Evolutionary conservation across 2,329 filamentous ascomycete species (phyloP), one percentile per base, ranked within the genome.

Genomic region (Monascus ruber): DNA sequence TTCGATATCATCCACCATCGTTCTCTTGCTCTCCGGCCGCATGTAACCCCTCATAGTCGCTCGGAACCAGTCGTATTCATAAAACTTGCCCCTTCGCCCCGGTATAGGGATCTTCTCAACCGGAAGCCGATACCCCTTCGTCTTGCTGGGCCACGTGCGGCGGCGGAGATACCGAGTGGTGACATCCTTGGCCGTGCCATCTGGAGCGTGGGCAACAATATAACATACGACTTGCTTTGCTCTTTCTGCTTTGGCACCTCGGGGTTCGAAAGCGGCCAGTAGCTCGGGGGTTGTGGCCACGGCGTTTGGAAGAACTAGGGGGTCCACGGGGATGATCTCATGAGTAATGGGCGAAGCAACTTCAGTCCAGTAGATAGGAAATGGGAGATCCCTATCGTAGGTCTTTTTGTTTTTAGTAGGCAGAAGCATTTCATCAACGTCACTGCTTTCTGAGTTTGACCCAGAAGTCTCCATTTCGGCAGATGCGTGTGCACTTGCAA

Each of bases 331-430:
- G 6, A 91, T 72, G 41, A 83, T 87, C 36, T 77, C 85, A 39
- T 85, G 77, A 0, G 85, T 89, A 3, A 85, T 71, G 2, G 86
- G 83, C 0, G 88, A 95, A 2, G 91, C 69, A 2, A 85, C 82
- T 59, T 98, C 91, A 0, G 83, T 83, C 91, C 91, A 98, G 59
- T 96, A 96, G 37, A 84, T 82, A 1, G 91, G 88, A 47, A 81
- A 91, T 2, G 80, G 76, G 26, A 95, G 70, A 48, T 94, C 87
- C 17, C 73, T 70, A 50, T 94, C 86, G 50, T 81, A 84, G 31
- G 39, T 72, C 69, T 42, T 69, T 71, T 36, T 53, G 56, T 62
- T 47, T 64, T 72, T 59, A 45, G 42, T 65, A 56, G 39, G 52
- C 49, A 34, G 46, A 53, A 47, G 50, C 36, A 42, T 28, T 36